These are phyloP conservation scores for Durio zibethinus DNA, from an alignment of 345 rosid genomes.

Conservation along the genomic window DNA sequence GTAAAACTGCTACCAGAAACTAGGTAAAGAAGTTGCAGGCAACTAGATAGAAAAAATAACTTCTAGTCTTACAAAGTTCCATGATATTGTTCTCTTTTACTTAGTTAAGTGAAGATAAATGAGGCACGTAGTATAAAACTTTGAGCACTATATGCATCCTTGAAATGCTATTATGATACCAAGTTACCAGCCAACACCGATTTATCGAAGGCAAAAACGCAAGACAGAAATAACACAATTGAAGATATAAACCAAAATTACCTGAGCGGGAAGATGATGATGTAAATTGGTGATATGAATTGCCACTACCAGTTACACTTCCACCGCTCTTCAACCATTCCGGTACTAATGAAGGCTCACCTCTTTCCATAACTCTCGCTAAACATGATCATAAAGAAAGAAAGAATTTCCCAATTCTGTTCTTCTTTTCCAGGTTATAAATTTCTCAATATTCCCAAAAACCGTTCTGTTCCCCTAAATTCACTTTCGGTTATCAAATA, in stretches of 20 bases:
- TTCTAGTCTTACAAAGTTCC: not conserved
- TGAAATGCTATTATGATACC: not conserved
- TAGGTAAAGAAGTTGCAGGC: not conserved
- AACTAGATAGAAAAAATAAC: not conserved
- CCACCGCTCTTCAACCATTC: constrained; percentile 57
- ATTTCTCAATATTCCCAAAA: not conserved
- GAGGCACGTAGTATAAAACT: not conserved
- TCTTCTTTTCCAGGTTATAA: not conserved
- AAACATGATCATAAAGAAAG: constrained; percentile 33
- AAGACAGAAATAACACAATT: not conserved
- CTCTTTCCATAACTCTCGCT: constrained; percentile 42
- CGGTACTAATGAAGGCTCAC: constrained; percentile 54
- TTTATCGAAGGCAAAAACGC: not conserved
- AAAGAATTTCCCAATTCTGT: not conserved
- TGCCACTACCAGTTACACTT: constrained; percentile 38
- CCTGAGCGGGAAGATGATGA: constrained; percentile 40
- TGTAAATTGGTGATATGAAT: constrained; percentile 36
- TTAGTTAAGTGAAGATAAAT: not conserved
- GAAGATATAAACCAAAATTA: constrained; percentile 12
- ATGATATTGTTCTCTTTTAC: not conserved
- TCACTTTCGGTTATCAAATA: not conserved
- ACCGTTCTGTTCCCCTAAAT: not conserved
- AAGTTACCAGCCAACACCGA: not conserved
- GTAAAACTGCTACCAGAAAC: not conserved
- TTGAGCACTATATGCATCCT: not conserved